Conservation (phyloP, 768 basidiomycete genomes). For the Tricholoma flavovirens region DNA sequence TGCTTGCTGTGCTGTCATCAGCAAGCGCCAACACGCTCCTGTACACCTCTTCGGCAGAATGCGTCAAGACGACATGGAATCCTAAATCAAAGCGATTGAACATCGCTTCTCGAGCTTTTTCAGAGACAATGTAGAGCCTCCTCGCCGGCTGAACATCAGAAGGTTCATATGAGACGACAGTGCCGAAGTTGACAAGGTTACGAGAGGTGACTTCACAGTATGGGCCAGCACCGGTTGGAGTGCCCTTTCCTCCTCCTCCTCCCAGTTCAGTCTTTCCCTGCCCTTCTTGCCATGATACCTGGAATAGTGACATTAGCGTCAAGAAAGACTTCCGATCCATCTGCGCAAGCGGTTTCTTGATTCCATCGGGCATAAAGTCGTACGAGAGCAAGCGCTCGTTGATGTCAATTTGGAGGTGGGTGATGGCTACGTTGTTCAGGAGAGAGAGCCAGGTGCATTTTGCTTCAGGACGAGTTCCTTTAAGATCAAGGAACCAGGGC, state of each 20-base stretch:
- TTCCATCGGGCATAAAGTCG: not conserved
- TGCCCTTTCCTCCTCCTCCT: not conserved
- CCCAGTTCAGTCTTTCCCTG: not conserved
- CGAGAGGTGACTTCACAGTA: not conserved
- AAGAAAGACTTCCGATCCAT: constrained; percentile 1
- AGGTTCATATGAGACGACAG: not conserved
- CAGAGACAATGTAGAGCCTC: not conserved
- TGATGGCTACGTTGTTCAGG: not conserved
- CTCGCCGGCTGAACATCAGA: not conserved
- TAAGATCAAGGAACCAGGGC: not conserved
- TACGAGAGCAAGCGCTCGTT: constrained; percentile 1
- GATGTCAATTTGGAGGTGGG: not conserved
- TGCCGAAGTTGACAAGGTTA: not conserved
- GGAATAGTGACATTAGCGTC: not conserved
- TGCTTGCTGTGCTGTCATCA: not conserved
- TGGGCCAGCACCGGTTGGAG: constrained; percentile 1
- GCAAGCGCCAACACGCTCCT: not conserved
- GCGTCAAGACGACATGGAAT: not conserved
- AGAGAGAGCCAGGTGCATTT: constrained; percentile 1
- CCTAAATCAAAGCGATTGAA: constrained; percentile 1
- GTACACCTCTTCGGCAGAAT: constrained; percentile 1
- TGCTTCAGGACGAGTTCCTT: not conserved
- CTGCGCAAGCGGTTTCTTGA: not conserved
- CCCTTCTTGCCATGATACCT: constrained; percentile 1
- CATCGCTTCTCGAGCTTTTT: constrained; percentile 1